A percentile compares a stretch with the other conserved stretches of the same genome.
Conservation (phyloP, 495 filamentous ascomycete genomes). For the Bombardia bombarda region DNA sequence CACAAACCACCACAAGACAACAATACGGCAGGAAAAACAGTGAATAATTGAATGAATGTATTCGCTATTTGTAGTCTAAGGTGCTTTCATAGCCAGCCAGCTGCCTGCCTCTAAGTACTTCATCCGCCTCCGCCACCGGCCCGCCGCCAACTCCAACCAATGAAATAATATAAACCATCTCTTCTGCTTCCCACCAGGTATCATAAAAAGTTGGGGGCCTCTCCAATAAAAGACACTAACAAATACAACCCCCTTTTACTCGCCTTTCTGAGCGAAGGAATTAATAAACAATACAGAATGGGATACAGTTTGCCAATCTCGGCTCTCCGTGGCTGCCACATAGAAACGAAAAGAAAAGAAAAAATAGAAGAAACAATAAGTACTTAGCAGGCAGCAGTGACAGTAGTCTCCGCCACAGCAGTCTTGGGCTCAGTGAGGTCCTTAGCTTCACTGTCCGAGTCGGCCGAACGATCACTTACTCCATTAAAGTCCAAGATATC, state of each 20-base stretch:
- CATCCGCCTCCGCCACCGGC: too few relatives aligned
- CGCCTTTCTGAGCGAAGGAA: slow-evolving; percentile 2
- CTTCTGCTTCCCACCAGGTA: slow-evolving; percentile 8
- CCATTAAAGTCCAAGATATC: too few relatives aligned
- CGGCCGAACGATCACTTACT: too few relatives aligned
- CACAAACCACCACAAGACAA: too few relatives aligned
- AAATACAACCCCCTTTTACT: slow-evolving; percentile 3
- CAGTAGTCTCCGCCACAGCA: too few relatives aligned
- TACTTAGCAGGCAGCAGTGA: too few relatives aligned
- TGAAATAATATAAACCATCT: not conserved
- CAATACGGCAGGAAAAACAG: too few relatives aligned
- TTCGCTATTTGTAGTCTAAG: slow-evolving; percentile 10
- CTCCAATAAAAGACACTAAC: slow-evolving; percentile 12
- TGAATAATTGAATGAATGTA: slow-evolving; percentile 1
- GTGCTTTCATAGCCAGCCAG: slow-evolving; percentile 2
- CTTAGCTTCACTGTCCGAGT: too few relatives aligned
- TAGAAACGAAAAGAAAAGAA: too few relatives aligned
- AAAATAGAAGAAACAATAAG: too few relatives aligned
- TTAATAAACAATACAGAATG: slow-evolving; percentile 9
- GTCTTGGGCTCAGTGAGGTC: too few relatives aligned
- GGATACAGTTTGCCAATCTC: slow-evolving; percentile 10
- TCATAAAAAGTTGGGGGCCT: slow-evolving; percentile 12
- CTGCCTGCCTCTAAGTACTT: too few relatives aligned
- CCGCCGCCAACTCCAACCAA: slow-evolving; percentile 5
- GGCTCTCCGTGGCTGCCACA: not conserved